phyloP scores from a whole-genome alignment of 306 rosid species.

The Begonia peltatifolia region DNA sequence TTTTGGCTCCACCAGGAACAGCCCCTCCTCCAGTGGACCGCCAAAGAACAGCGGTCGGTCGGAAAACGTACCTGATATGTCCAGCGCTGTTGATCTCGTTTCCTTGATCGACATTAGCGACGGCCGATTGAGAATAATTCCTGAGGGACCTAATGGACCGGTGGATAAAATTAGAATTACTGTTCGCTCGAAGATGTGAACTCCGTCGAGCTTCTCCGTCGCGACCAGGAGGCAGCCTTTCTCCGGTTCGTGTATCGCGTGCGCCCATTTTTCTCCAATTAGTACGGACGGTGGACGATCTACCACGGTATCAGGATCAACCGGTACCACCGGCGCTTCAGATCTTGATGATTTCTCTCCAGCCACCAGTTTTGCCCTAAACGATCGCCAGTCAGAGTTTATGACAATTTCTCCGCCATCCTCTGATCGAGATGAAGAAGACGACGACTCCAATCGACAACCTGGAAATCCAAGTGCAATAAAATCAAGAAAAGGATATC shows the following conservation, averaged over 20 bases:
- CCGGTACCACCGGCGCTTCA: slow-evolving; percentile 16
- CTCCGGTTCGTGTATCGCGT: slow-evolving; percentile 61
- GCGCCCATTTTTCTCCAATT: slow-evolving; percentile 82
- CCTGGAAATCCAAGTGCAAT: too few relatives aligned
- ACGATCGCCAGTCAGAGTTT: slow-evolving; percentile 62
- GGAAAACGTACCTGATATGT: slow-evolving; percentile 43
- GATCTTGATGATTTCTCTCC: slow-evolving; percentile 24
- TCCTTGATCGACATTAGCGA: slow-evolving; percentile 85
- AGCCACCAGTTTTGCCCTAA: slow-evolving; percentile 76
- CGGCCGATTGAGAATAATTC: slow-evolving; percentile 65
- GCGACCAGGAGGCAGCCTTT: slow-evolving; percentile 77
- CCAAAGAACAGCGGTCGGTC: slow-evolving; percentile 74
- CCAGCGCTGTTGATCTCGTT: slow-evolving; percentile 52
- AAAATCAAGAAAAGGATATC: too few relatives aligned
- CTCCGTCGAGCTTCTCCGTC: slow-evolving; percentile 70
- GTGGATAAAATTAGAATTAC: slow-evolving; percentile 56
- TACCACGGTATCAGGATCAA: slow-evolving; percentile 31
- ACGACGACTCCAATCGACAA: slow-evolving; percentile 4
- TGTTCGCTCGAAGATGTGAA: slow-evolving; percentile 77
- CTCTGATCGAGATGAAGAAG: slow-evolving; percentile 8
- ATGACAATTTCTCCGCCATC: slow-evolving; percentile 22
- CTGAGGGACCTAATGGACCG: slow-evolving; percentile 64
- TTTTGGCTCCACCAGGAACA: slow-evolving; percentile 57
- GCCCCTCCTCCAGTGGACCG: slow-evolving; percentile 66
- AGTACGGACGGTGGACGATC: slow-evolving; percentile 27